Evolutionary conservation across 140 eudicot genomes (phyloP).

Genomic region (Stevia rebaudiana): DNA sequence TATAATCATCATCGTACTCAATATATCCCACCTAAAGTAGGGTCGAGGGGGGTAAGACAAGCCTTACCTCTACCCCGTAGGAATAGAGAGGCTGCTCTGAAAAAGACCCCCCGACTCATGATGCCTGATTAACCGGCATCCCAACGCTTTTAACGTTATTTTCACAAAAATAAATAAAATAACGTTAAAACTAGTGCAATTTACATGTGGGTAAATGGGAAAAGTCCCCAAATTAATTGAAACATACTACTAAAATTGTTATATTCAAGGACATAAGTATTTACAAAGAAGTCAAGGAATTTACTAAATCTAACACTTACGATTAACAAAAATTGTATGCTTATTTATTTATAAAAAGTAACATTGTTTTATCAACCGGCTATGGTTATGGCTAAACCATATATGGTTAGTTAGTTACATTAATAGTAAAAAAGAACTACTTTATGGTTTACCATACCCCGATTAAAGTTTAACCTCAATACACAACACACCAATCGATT

Average conservation of each 20-base stretch:
- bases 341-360: neutral
- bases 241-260: neutral
- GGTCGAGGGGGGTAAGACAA: no score
- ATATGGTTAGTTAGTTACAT: neutral
- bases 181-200: no score
- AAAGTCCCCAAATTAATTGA: neutral
- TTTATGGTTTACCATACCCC: neutral
- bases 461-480: neutral
- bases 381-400: neutral
- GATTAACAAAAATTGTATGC: neutral
- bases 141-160: no score
- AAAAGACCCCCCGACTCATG: no score
- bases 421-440: neutral
- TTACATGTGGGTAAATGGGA: neutral
- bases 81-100: no score
- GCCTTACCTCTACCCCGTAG: no score
- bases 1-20: no score
- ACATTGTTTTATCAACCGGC: neutral
- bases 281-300: neutral
- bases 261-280: neutral
- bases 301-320: neutral
- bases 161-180: no score
- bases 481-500: neutral
- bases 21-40: no score
- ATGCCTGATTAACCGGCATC: no score